Base-by-base conservation (phyloP, 148 eudicot genomes). In the Amaranthus hypochondriacus region DNA sequence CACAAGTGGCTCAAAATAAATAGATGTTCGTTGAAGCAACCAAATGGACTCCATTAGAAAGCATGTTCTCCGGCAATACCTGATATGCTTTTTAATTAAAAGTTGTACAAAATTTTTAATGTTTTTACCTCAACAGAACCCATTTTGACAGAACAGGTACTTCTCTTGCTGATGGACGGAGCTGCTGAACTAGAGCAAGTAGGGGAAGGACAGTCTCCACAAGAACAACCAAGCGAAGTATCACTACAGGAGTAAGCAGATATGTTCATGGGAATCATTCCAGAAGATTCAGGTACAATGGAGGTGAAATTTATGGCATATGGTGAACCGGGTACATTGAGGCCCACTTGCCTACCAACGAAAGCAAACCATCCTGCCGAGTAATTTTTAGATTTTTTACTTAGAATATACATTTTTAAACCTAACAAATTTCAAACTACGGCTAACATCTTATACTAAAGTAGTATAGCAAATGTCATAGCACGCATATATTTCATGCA, bases 171-270 rank as follows among this genome's bases (percentile, higher is more conserved):
- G 49, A 82, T 42, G 9, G 87, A 13, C 65, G 92, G 86, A 79
- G 87, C 76, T 77, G 91, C 87, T n/a, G 97, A 87, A 78, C 42
- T 86, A 56, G 96, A 86, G 74, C 99, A 96, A 49, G 84, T 82
- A 72, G 87, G 62, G 69, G 99, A 83, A 76, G 94, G 89, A 71
- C 99, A 96, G 84, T 96, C 99, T 73, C 99, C 99, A 84, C 99
- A 96, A 59, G 97, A 96, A 82, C 99, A 96, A 61, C 99, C 96
- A 67, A 96, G 84, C 8, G 94, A 92, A 69, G 92, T 86, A 72
- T 96, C 99, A 77, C 92, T 80, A 70, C 99, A 96, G 55, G 99
- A 86, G 82, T 92, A 96, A 71, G 90, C 83, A 73, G 99, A 86
- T 60, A 82, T 88, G 77, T 96, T 96, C 99, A 92, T 92, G 76